These are phyloP conservation scores for Neltuma alba DNA, from an alignment of 306 rosid genomes.

Conservation along the genomic window DNA sequence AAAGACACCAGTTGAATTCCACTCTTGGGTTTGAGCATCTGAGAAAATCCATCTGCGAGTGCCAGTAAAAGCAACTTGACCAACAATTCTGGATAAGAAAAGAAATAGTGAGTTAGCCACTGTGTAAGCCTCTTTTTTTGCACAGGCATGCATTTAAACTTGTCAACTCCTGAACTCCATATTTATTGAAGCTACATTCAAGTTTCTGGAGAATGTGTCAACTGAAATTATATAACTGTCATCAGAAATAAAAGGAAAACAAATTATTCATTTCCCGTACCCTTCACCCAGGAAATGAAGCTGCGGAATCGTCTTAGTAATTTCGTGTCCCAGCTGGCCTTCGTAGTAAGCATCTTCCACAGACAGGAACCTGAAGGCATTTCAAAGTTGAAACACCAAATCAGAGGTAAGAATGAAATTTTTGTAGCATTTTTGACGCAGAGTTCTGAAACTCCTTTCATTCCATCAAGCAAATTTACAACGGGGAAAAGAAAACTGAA, in stretches of 20 bases:
- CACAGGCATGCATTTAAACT: not conserved
- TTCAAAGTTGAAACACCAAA: constrained; percentile 45
- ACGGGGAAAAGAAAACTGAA: not conserved
- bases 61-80: constrained; percentile 77
- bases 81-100: constrained; percentile 56
- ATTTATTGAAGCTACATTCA: not conserved
- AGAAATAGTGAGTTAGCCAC: constrained; percentile 35
- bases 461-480: not conserved
- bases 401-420: not conserved
- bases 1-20: constrained; percentile 42
- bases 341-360: constrained; percentile 70
- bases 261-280: constrained; percentile 39
- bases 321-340: constrained; percentile 53
- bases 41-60: constrained; percentile 73
- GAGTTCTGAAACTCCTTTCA: not conserved
- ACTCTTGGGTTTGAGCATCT: constrained; percentile 43
- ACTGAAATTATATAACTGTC: too few species aligned
- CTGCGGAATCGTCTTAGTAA: constrained; percentile 55
- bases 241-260: not conserved
- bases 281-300: constrained; percentile 81
- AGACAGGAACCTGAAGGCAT: constrained; percentile 70
- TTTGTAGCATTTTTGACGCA: not conserved
- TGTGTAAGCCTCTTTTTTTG: constrained; percentile 26
- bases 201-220: not conserved
- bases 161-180: not conserved